These are phyloP conservation scores for Phytophthora lateralis DNA, from an alignment of 352 stramenopile genomes.

Conservation along the genomic window DNA sequence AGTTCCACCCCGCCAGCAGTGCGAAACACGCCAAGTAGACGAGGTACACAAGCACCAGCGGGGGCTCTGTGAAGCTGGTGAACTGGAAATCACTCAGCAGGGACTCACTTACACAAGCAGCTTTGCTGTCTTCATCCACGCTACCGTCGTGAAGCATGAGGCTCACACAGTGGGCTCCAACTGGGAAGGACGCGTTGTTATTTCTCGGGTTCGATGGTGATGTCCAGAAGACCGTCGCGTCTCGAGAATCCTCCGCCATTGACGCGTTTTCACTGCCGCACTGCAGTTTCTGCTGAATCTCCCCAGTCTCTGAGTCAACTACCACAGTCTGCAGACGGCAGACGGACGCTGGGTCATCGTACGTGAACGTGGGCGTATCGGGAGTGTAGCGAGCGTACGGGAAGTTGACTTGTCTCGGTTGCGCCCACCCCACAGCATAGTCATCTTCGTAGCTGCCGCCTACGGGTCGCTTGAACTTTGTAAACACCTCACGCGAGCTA, in stretches of 20 bases:
- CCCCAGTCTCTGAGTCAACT: constrained; percentile 21
- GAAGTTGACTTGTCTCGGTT: constrained; percentile 39
- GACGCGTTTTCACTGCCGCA: constrained; percentile 39
- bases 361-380: constrained; percentile 36
- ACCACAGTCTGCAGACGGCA: constrained; percentile 34
- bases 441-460: constrained; percentile 35
- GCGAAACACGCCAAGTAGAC: constrained; percentile 31
- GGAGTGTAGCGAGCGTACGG: constrained; percentile 38
- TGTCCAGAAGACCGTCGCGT: constrained; percentile 49
- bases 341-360: constrained; percentile 29
- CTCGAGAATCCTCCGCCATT: constrained; percentile 30
- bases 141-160: constrained; percentile 30
- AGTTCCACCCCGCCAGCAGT: constrained; percentile 19
- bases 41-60: constrained; percentile 24
- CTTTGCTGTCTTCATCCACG: constrained; percentile 22
- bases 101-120: constrained; percentile 12
- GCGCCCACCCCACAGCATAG: constrained; percentile 32
- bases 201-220: constrained; percentile 46
- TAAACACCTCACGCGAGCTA: constrained; percentile 36
- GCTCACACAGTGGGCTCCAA: constrained; percentile 41
- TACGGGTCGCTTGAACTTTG: constrained; percentile 35
- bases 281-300: constrained; percentile 33
- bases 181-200: constrained; percentile 57
- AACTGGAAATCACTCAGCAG: constrained; percentile 20
- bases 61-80: constrained; percentile 29